phyloP scores from a whole-genome alignment of 169 alveolate genomes.

The Perkinsus olseni region DNA sequence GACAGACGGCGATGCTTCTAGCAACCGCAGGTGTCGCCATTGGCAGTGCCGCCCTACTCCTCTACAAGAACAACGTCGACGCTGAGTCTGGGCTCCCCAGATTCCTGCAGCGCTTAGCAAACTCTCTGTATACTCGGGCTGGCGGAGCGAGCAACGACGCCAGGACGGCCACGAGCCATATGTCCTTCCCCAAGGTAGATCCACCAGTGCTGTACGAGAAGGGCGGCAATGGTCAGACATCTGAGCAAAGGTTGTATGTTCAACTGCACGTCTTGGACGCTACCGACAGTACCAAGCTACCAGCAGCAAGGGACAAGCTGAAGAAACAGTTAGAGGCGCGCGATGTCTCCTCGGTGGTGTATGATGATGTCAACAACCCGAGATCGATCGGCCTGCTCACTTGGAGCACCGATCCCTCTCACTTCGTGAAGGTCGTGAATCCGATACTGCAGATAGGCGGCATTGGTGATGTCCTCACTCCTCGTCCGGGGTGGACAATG shows the following conservation, averaged over 20 bases:
- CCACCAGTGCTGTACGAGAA: background rate
- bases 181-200: background rate
- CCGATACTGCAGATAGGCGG: background rate
- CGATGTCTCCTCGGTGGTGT: background rate
- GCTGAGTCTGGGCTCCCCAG: background rate
- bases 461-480: background rate
- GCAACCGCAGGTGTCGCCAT: background rate
- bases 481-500: background rate
- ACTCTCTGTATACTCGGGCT: background rate
- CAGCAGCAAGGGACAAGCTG: background rate
- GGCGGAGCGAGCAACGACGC: background rate
- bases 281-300: background rate
- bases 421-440: background rate
- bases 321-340: background rate
- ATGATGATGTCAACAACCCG: background rate
- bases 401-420: background rate
- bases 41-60: background rate
- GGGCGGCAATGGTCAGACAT: background rate
- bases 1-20: background rate
- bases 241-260: background rate
- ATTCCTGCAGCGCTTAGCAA: background rate
- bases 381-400: background rate
- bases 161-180: background rate
- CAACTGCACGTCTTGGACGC: background rate
- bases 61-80: background rate